Evolutionary conservation across 192 early-diverging fungal species (phyloP), one percentile per base, ranked within the genome.

Genomic region (Spinellus fusiger): DNA sequence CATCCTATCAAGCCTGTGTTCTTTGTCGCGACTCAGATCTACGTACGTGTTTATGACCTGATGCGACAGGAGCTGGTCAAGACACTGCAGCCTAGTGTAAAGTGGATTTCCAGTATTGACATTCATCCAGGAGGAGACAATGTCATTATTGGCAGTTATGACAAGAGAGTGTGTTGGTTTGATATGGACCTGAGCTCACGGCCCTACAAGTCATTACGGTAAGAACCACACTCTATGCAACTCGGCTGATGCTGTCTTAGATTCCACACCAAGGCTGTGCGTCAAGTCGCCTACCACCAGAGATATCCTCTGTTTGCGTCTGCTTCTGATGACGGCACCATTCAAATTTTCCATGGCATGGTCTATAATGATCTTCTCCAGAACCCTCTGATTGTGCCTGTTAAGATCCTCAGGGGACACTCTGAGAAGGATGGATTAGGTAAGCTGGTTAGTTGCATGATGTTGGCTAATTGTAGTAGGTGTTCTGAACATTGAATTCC

Each of bases 381-480:
- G 73, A 96, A 99, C 79, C 96, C 96, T 49, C 76, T 99, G 60
- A 94, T 99, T 76, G 94, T 98, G 33, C 96, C 96, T n/a, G 87
- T 99, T 31, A 98, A 96, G 81, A 91, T 91, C 32, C 74, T 99
- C 40, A 83, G 85, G 40, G 80, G 73, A 10, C 94, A 98, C 73
- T 62, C 82, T 49, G 71, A 84, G 48, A 79, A 81, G 26, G 87
- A 91, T 62, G 77, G 77, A 49, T 77, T 95, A 15, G 89, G 88
- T 81, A 77, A 65, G 60, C 49, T 8, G 13, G 13, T 37, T 37
- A 37, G 5, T 44, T 12, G 13, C 18, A 12, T 44, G 18, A 44
- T 18, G 18, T n/a, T 37, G n/a, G 49, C 35, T 9, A 65, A 28
- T 25, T 33, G n/a, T n/a, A n/a, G n/a, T 65, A 40, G 64, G 64